Evolutionary conservation across 1,284 basidiomycete genomes (phyloP).

Genomic region (Coniophora puteana): DNA sequence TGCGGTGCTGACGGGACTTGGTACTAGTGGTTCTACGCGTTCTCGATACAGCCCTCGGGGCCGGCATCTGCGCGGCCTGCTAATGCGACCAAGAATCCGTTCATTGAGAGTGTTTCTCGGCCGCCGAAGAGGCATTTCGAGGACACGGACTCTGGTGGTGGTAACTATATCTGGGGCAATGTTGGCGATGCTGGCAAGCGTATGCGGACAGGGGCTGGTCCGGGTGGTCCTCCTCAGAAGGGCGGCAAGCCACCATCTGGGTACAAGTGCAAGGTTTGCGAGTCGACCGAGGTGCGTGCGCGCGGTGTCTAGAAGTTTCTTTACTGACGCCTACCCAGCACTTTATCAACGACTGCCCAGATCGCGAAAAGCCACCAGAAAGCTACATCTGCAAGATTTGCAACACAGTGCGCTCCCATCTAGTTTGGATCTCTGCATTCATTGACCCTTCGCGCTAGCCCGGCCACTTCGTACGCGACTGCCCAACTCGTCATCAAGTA

Average conservation of each 20-base stretch:
- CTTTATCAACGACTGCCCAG: slow-evolving; percentile 73
- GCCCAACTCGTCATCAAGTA: slow-evolving; percentile 70
- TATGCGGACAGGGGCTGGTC: slow-evolving; percentile 43
- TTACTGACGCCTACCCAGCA: slow-evolving; percentile 44
- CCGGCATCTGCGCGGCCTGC: slow-evolving; percentile 43
- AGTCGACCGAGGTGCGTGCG: slow-evolving; percentile 61
- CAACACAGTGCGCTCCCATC: slow-evolving; percentile 40
- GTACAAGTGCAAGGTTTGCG: slow-evolving; percentile 76
- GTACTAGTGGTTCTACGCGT: slow-evolving; percentile 74
- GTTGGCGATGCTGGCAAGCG: slow-evolving; percentile 54
- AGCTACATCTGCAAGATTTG: slow-evolving; percentile 87
- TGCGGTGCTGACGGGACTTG: slow-evolving; percentile 2
- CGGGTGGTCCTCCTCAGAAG: slow-evolving; percentile 32
- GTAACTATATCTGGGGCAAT: slow-evolving; percentile 70
- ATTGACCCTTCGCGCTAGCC: slow-evolving; percentile 36
- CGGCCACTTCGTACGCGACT: slow-evolving; percentile 85
- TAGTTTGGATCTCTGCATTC: slow-evolving; percentile 1
- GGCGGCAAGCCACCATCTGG: slow-evolving; percentile 59
- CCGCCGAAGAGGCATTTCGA: slow-evolving; percentile 54
- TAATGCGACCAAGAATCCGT: slow-evolving; percentile 75
- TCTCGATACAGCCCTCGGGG: slow-evolving; percentile 49
- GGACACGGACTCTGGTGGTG: slow-evolving; percentile 33
- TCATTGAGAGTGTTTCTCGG: slow-evolving; percentile 38
- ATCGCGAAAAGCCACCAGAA: slow-evolving; percentile 71
- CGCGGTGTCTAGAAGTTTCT: background rate